Evolutionary conservation across 2,329 filamentous ascomycete genomes (phyloP), one percentile per base, ranked within the genome.

Genomic region (Botryosphaeria dothidea): DNA sequence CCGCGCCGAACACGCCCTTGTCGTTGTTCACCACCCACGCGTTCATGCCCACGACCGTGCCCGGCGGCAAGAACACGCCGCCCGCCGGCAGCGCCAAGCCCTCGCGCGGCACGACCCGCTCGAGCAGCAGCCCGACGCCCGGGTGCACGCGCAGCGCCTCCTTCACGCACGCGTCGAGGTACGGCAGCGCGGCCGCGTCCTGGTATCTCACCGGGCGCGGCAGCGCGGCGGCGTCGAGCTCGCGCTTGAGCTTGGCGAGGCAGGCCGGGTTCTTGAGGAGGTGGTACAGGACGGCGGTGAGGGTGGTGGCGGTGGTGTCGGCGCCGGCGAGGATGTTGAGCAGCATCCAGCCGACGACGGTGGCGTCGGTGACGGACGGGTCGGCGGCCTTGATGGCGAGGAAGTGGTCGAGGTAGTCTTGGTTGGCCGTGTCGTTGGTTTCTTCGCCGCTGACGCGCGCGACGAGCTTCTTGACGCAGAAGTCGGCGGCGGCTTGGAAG

Each of bases 31-130:
- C 65, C 0, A 81, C 78, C 74, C 79, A 81, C 0, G 80, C 71
- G 54, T 81, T 83, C 49, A 81, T 75, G 5, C 80, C 81, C 7
- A 82, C 74, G 4, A 78, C 70, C 0, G 78, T 81, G 9, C 78
- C 80, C 1, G 68, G 71, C 0, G 78, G 78, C 36, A 63, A 25
- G 80, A 52, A 69, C 31, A 67, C 19, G 67, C 6, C 41, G 25
- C 70, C 70, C 17, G 67, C 71, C 72, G 65, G 65, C 49, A 79
- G 68, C 1, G 72, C 77, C 4, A 78, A 64, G 4, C 76, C 75
- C 17, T 68, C 74, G 9, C 62, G 34, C 1, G 73, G 75, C 1
- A 67, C 72, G 6, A 74, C 69, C 3, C 74, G 71, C 2, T 70
- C 69, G n/a, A 74, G 69, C 13, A 71, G 70, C 45, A 71, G 70